phyloP scores from a whole-genome alignment of 208 protist genomes.

The Trypanosoma caninum region DNA sequence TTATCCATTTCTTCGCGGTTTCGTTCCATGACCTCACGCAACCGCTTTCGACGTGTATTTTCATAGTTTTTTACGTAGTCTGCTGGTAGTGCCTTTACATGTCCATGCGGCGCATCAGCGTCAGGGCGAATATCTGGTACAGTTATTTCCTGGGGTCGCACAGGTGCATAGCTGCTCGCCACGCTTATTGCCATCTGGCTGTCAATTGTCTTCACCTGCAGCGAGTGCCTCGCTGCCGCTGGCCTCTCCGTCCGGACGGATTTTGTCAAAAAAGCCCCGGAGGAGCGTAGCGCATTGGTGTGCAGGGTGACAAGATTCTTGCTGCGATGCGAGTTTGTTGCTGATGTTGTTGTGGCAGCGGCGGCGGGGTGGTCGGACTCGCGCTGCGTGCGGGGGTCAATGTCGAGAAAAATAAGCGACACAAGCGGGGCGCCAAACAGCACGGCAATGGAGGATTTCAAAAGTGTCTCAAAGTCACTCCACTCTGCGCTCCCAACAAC shows the following conservation, averaged over 20 bases:
- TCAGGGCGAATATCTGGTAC: slow-evolving; percentile 67
- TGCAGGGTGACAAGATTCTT: slow-evolving; percentile 49
- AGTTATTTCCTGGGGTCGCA: slow-evolving; percentile 67
- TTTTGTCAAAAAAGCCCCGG: slow-evolving; percentile 73
- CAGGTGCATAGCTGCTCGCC: slow-evolving; percentile 83
- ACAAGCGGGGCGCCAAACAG: slow-evolving; percentile 76
- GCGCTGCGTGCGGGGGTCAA: slow-evolving; percentile 36
- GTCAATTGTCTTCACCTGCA: slow-evolving; percentile 90
- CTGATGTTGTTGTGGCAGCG: too few species aligned
- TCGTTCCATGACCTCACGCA: slow-evolving; percentile 82
- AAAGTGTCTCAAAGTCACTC: slow-evolving; percentile 57
- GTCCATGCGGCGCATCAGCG: slow-evolving; percentile 68
- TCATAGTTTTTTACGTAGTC: slow-evolving; percentile 64
- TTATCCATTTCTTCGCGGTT: slow-evolving; percentile 72
- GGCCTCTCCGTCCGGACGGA: slow-evolving; percentile 48
- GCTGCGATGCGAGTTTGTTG: slow-evolving; percentile 11
- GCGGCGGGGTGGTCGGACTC: slow-evolving; percentile 1
- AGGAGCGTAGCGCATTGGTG: slow-evolving; percentile 52
- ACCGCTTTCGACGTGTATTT: slow-evolving; percentile 66
- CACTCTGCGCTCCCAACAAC: slow-evolving; percentile 35
- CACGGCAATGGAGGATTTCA: slow-evolving; percentile 70
- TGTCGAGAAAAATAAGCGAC: slow-evolving; percentile 66
- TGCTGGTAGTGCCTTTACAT: slow-evolving; percentile 74
- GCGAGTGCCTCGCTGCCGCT: slow-evolving; percentile 41
- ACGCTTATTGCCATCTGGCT: slow-evolving; percentile 86